Conservation (phyloP, 1,284 basidiomycete species). For the Cutaneotrichosporon sp. region DNA sequence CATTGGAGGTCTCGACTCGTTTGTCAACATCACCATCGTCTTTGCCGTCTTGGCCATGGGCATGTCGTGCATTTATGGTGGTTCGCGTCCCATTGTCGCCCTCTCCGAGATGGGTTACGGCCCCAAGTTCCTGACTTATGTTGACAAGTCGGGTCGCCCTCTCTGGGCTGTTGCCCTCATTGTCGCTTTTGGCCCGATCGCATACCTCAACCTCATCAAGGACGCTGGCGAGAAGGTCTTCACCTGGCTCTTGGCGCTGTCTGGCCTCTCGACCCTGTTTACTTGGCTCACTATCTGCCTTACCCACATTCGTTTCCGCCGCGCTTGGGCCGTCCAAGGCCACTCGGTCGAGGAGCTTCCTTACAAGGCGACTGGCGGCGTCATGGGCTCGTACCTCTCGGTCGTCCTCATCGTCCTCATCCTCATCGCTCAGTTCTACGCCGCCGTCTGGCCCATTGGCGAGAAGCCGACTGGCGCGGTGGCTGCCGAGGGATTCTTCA, state of each 20-base stretch:
- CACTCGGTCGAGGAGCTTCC: constrained; percentile 56
- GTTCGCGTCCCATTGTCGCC: constrained; percentile 50
- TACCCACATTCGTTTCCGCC: constrained; percentile 52
- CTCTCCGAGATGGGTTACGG: constrained; percentile 53
- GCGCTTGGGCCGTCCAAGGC: constrained; percentile 52
- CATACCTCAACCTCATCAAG: constrained; percentile 52
- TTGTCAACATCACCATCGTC: constrained; percentile 23
- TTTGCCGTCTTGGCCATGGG: constrained; percentile 50
- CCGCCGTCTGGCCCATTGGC: constrained; percentile 26
- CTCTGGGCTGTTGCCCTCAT: constrained; percentile 52
- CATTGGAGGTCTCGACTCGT: constrained; percentile 52
- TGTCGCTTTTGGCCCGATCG: constrained; percentile 50
- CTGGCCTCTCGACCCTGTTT: constrained; percentile 58
- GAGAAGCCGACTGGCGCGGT: constrained; percentile 27
- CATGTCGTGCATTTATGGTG: constrained; percentile 49
- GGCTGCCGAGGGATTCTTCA: constrained; percentile 54
- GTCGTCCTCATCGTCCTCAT: constrained; percentile 46
- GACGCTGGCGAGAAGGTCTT: constrained; percentile 39
- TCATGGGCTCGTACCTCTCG: constrained; percentile 55
- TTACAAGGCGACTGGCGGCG: constrained; percentile 52
- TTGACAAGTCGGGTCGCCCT: constrained; percentile 58
- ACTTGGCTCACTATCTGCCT: constrained; percentile 50
- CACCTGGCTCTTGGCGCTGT: constrained; percentile 56
- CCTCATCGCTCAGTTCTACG: constrained; percentile 49
- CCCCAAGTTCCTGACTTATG: constrained; percentile 54